Evolutionary conservation across 352 stramenopile species (phyloP).

Genomic region (Globisporangium cederbergense): DNA sequence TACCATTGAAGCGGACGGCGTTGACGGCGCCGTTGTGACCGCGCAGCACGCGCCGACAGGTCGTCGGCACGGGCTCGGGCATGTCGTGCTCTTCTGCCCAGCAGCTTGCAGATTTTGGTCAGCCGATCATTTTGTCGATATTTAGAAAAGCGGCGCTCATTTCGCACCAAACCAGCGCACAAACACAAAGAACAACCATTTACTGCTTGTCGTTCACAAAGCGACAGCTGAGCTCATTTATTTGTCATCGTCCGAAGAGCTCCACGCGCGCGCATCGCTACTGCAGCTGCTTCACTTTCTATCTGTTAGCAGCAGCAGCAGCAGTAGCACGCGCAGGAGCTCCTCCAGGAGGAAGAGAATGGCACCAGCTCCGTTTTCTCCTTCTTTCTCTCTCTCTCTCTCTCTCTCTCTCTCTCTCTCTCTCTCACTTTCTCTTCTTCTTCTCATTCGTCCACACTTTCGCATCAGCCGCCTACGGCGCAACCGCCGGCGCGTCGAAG

Average conservation of each 20-base stretch:
- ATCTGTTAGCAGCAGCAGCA: neutral
- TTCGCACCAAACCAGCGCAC: too few relatives aligned
- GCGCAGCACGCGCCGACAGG: constrained; percentile 46
- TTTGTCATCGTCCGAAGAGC: constrained; percentile 40
- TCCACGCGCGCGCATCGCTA: neutral
- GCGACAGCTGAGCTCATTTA: constrained; percentile 3
- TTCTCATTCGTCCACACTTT: neutral
- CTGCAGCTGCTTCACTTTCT: too few relatives aligned
- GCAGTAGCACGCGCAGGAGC: constrained; percentile 13
- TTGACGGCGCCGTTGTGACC: constrained; percentile 74
- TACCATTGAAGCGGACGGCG: constrained; percentile 81
- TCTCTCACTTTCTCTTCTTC: constrained; percentile 10
- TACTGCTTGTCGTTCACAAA: neutral
- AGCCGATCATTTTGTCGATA: too few relatives aligned
- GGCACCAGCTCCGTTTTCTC: constrained; percentile 15
- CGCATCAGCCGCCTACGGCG: constrained; percentile 4
- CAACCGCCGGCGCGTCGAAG: constrained; percentile 36
- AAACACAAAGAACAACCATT: neutral
- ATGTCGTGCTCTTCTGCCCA: neutral
- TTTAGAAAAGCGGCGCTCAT: too few relatives aligned
- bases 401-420: constrained; percentile 12
- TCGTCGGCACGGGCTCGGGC: constrained; percentile 26
- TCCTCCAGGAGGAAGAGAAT: constrained; percentile 39
- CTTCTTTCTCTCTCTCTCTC: constrained; percentile 6
- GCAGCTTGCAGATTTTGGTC: too few relatives aligned